Conservation (phyloP, 805 yeast genomes). For the Starmerella apicola region DNA sequence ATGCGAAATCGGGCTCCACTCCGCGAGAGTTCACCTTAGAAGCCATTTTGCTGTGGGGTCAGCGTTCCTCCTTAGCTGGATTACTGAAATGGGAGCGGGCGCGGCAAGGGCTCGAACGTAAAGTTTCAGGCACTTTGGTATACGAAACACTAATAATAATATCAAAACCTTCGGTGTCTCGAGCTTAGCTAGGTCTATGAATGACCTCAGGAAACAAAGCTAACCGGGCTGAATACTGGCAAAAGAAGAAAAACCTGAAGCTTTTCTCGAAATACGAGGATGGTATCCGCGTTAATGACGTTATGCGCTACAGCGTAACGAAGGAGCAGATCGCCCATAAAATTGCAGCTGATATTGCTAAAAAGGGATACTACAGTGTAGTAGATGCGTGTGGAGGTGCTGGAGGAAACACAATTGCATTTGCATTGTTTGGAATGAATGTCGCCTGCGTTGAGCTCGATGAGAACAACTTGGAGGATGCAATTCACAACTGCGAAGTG, state of each 20-base stretch:
- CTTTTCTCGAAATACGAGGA: conserved; percentile 54
- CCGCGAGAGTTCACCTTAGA: conserved; percentile 14
- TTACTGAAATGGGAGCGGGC: no score
- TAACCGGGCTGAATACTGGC: no score
- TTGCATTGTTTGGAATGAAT: conserved; percentile 35
- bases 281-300: conserved; percentile 56
- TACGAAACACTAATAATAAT: background rate
- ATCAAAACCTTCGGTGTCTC: no score
- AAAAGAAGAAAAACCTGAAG: conserved; percentile 23
- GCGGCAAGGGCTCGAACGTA: no score
- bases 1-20: conserved; percentile 26
- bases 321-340: conserved; percentile 59
- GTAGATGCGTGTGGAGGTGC: conserved; percentile 77
- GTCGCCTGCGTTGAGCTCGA: conserved; percentile 24
- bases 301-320: conserved; percentile 80
- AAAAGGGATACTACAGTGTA: conserved; percentile 22
- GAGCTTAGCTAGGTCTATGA: no score
- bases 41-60: no score
- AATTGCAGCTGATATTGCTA: conserved; percentile 22
- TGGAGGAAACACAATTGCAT: conserved; percentile 74
- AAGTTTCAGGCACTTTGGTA: no score
- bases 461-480: conserved; percentile 18
- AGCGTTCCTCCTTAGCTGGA: no score
- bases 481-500: conserved; percentile 44
- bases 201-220: no score